Evolutionary conservation across 352 stramenopile genomes (phyloP).

Genomic region (Globisporangium irregulare): DNA sequence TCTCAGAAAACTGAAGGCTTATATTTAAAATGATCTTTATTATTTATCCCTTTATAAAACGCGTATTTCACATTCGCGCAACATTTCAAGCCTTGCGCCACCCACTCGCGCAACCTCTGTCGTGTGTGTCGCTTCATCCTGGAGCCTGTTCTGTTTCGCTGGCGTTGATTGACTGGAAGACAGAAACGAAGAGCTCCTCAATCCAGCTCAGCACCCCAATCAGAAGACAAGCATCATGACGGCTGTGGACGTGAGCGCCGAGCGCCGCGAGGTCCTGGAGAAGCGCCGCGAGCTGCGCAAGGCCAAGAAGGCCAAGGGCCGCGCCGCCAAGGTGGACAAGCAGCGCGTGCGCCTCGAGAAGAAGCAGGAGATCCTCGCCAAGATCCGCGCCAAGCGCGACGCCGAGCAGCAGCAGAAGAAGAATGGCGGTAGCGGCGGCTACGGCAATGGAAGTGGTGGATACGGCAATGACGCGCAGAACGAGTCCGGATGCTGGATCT

Average conservation of each 20-base stretch:
- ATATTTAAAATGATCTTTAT: neutral
- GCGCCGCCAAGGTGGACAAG: conserved; percentile 62
- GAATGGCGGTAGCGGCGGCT: conserved; percentile 9
- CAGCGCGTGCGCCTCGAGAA: conserved; percentile 62
- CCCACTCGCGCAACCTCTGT: conserved; percentile 8
- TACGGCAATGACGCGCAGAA: conserved; percentile 23
- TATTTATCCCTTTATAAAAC: neutral
- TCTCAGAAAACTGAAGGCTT: too few species aligned
- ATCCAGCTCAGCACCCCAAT: neutral
- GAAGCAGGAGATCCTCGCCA: conserved; percentile 75
- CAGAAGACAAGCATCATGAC: neutral
- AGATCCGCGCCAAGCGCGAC: conserved; percentile 75
- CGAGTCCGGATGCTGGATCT: conserved; percentile 64
- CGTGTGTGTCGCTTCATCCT: neutral
- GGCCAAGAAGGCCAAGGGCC: conserved; percentile 76
- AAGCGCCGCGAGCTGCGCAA: conserved; percentile 72
- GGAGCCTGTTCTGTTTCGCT: neutral
- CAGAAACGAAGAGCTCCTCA: conserved; percentile 1
- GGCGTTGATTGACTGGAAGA: conserved; percentile 13
- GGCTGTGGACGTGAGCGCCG: conserved; percentile 18
- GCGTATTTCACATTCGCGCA: neutral
- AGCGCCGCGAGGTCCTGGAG: conserved; percentile 40
- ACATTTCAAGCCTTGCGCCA: conserved; percentile 2
- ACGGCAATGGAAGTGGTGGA: conserved; percentile 5
- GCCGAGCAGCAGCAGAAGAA: conserved; percentile 27